These are phyloP conservation scores for Scedosporium apiospermum DNA, from an alignment of 2,329 filamentous ascomycete species.

Conservation along the genomic window DNA sequence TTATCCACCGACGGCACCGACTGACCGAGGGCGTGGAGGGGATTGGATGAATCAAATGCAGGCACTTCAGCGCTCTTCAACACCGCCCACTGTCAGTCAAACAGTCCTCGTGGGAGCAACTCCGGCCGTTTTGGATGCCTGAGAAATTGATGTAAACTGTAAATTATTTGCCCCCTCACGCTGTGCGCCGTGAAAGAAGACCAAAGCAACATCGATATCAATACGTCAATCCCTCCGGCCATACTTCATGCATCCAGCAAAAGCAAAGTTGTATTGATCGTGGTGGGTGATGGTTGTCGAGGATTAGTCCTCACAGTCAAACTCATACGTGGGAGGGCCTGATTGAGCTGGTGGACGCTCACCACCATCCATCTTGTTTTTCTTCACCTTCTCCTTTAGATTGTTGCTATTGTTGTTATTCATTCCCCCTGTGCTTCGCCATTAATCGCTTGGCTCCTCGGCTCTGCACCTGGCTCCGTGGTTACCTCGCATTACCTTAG, in stretches of 20 bases:
- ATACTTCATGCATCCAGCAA: not conserved
- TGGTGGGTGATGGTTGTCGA: not conserved
- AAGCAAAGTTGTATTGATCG: not conserved
- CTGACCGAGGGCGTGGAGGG: not conserved
- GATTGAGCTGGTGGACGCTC: not conserved
- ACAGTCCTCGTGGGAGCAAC: too few species aligned
- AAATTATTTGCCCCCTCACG: too few species aligned
- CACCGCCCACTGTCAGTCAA: not conserved
- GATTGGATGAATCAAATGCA: too few species aligned
- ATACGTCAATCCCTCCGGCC: too few species aligned
- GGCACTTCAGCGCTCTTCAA: not conserved
- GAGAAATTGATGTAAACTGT: too few species aligned
- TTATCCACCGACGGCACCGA: not conserved
- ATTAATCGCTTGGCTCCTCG: not conserved
- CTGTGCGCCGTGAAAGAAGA: too few species aligned
- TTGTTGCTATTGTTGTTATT: not conserved
- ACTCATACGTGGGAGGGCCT: not conserved
- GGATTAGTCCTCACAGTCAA: not conserved
- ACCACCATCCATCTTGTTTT: not conserved
- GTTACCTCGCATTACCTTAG: not conserved
- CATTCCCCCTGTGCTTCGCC: not conserved
- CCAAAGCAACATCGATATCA: too few species aligned
- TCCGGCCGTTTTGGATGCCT: too few species aligned
- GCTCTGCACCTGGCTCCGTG: not conserved
- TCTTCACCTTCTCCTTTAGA: not conserved